Evolutionary conservation across 495 filamentous ascomycete genomes (phyloP), one percentile per base, ranked within the genome.

Genomic region (Penicillium canariense): DNA sequence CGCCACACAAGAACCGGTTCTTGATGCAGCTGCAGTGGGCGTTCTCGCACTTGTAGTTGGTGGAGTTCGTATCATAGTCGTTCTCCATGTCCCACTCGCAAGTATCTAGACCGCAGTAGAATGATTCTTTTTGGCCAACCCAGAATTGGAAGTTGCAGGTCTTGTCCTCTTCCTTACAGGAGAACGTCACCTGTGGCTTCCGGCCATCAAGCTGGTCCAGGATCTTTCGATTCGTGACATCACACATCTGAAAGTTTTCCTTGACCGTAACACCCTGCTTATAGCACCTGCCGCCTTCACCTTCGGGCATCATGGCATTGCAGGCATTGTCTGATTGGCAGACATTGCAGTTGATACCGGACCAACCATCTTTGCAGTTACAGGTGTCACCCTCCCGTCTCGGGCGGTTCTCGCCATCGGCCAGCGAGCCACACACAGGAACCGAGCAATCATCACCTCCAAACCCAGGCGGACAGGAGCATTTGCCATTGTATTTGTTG

Each of bases 271-370:
- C 82, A 34, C 91, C 92, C 58, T 93, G 85, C 58, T 87, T 88
- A 62, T 96, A 96, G 75, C 94, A 98, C 20, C 95, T 89, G 26
- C 90, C 92, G 36, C 83, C 90, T 35, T 87, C 77, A n/a, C 77
- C 68, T 1, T 81, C 81, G 2, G 91, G 89, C 83, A 93, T 94
- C 71, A 98, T 72, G 7, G 87, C 81, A 69, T 90, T 78, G 66
- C 94, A 98, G 11, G 88, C 91, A 52, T 86, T 73, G 66, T 97
- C 78, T 14, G 84, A 82, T 40, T 86, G 81, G 73, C 94, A 98
- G 50, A 97, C 90, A 67, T 98, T 98, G 80, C 94, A 98, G 77
- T 98, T 98, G 72, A 97, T 92, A 56, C 94, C 94, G n/a, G 82
- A 82, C 94, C 94, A 98, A 43, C 95, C 94, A 28, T 96, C 90